Evolutionary conservation across 1,284 basidiomycete species (phyloP), one percentile per base, ranked within the genome.

Genomic region (Cryptococcus hybrid): DNA sequence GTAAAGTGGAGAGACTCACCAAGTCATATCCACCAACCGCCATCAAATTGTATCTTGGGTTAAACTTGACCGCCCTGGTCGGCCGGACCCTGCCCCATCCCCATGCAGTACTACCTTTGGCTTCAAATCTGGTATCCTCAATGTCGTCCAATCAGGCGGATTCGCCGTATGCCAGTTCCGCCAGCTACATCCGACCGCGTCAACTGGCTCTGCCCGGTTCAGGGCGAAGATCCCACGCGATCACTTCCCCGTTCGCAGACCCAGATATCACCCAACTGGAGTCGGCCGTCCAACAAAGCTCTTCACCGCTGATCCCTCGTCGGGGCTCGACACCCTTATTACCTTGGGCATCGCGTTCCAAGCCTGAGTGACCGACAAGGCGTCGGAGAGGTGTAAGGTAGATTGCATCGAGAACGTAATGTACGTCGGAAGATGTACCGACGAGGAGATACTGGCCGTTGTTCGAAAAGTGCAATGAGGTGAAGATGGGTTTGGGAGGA

Each of bases 381-480:
- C 92, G 88, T 4, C 87, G 89, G 6, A 95, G 79, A 4, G 94
- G 79, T 61, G 84, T 82, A 0, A 93, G 89, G 57, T 90, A 87
- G 73, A 88, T 96, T 0, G 91, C 87, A 70, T 97, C 92, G 58
- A 96, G 68, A 52, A 99, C 82, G 70, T 98, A 99, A 77, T 99
- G 96, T 2, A 88, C 88, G 69, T 90, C 86, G 2, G 90, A 89
- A 1, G 92, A 90, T 56, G 96, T 98, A 43, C 95, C 95, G 13
- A 96, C 86, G 24, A 99, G 84, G 24, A 99, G 80, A 69, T 88
- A 90, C 69, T 90, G 89, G 49, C 92, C 94, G 70, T 92, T 89
- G 36, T 88, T 86, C 3, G 90, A 93, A 78, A 99, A 99, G 1
- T 86, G 80, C 61, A 97, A 81, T 3, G 91, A 94, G 1, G 96